These are phyloP conservation scores for Spatholobus suberectus DNA, from an alignment of 306 rosid genomes.

Conservation along the genomic window DNA sequence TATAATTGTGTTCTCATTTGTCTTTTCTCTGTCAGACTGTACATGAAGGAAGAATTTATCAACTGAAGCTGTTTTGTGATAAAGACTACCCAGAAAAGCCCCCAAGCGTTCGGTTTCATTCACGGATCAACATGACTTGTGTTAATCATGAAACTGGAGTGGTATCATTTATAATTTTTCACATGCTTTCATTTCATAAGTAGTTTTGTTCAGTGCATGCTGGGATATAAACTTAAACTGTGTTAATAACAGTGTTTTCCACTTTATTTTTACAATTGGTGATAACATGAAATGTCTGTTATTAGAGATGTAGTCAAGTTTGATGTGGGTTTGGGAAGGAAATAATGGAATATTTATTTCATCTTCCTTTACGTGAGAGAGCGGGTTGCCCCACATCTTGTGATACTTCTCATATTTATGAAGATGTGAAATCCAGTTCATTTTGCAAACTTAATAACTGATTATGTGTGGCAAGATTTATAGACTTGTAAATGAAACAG, in stretches of 20 bases:
- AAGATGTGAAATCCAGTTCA: background rate
- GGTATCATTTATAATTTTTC: constrained; percentile 62
- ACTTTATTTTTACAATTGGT: background rate
- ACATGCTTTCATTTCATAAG: constrained; percentile 22
- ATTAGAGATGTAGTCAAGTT: constrained; percentile 13
- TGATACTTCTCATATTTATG: background rate
- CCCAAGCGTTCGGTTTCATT: constrained; percentile 98
- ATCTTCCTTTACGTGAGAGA: background rate
- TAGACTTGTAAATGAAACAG: constrained; percentile 54
- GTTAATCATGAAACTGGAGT: constrained; percentile 99
- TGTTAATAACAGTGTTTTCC: background rate
- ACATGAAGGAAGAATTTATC: constrained; percentile 99
- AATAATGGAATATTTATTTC: background rate
- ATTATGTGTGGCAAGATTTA: constrained; percentile 13
- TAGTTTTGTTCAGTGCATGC: constrained; percentile 4
- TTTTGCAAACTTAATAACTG: constrained; percentile 1
- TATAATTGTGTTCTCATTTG: constrained; percentile 28
- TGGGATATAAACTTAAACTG: constrained; percentile 4
- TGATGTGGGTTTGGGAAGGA: background rate
- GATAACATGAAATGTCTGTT: background rate
- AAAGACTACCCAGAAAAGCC: constrained; percentile 99
- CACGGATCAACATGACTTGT: constrained; percentile 95
- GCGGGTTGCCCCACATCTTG: background rate
- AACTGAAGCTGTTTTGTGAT: constrained; percentile 97
- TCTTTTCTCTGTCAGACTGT: constrained; percentile 65